A percentile compares a stretch with the other conserved stretches of the same genome.
phyloP scores from a whole-genome alignment of 495 filamentous ascomycete genomes.

The Neurospora sp. region DNA sequence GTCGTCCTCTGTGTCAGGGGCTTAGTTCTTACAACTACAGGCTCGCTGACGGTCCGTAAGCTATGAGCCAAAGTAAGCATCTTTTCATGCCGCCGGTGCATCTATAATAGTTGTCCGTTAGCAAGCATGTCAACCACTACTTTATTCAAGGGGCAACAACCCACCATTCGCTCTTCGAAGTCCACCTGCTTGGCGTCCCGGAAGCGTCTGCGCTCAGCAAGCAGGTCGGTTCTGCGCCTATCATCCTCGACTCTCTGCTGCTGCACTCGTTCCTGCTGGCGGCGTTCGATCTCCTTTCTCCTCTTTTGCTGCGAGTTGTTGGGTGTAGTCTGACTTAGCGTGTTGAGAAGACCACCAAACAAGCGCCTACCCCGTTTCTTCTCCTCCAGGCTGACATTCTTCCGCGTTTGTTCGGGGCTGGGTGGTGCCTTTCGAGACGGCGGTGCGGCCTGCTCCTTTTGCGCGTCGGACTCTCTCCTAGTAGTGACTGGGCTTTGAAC shows the following conservation, averaged over 20 bases:
- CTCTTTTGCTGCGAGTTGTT: slow-evolving; percentile 52
- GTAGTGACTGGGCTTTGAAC: neutral
- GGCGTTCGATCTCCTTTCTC: slow-evolving; percentile 80
- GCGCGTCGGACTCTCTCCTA: neutral
- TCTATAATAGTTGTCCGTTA: slow-evolving; percentile 41
- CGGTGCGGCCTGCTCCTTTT: neutral
- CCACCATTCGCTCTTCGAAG: slow-evolving; percentile 71
- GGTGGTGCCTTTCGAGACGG: slow-evolving; percentile 2
- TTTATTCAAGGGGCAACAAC: slow-evolving; percentile 11
- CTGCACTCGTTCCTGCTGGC: slow-evolving; percentile 74
- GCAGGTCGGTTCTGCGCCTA: slow-evolving; percentile 49
- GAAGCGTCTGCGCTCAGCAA: slow-evolving; percentile 48
- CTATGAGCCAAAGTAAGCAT: slow-evolving; percentile 64
- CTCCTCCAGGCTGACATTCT: slow-evolving; percentile 57
- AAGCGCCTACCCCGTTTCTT: slow-evolving; percentile 79
- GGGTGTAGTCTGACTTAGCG: slow-evolving; percentile 71
- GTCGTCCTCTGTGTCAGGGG: neutral
- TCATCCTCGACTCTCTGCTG: slow-evolving; percentile 59
- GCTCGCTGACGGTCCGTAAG: slow-evolving; percentile 62
- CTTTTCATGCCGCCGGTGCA: slow-evolving; percentile 66
- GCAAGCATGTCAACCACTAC: neutral
- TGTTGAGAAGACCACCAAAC: slow-evolving; percentile 81
- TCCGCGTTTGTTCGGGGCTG: slow-evolving; percentile 11
- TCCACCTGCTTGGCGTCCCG: slow-evolving; percentile 61
- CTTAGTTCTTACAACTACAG: slow-evolving; percentile 56